Percentiles rank a stretch among this genome's conserved stretches.
Evolutionary conservation across 2,329 filamentous ascomycete species (phyloP).

Genomic region (Penicillium brasilianum): DNA sequence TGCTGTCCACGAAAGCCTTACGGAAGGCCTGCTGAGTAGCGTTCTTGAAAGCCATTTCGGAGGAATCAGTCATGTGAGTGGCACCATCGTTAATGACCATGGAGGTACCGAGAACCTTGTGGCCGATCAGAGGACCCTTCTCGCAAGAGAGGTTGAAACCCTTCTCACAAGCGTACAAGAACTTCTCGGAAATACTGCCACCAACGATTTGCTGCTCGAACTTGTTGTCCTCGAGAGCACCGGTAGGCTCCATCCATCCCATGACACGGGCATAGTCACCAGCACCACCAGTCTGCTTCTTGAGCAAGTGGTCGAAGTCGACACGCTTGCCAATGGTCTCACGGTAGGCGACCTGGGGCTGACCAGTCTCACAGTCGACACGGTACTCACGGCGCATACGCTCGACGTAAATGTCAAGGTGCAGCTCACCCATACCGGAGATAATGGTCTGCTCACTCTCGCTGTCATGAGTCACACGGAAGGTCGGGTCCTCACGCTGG

Average conservation of each 20-base stretch:
- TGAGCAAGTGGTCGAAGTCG: constrained; percentile 90
- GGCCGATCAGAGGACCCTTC: constrained; percentile 88
- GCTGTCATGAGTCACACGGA: constrained; percentile 88
- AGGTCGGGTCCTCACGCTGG: constrained; percentile 97
- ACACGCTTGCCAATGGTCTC: constrained; percentile 84
- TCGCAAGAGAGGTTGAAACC: constrained; percentile 83
- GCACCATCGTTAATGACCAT: constrained; percentile 97
- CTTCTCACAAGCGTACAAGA: constrained; percentile 90
- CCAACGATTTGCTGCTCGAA: constrained; percentile 89
- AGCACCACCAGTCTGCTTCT: constrained; percentile 93
- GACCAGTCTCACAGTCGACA: constrained; percentile 92
- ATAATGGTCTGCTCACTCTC: constrained; percentile 98
- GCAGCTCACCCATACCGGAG: constrained; percentile 96
- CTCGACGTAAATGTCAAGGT: constrained; percentile 96
- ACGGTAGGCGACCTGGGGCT: constrained; percentile 95
- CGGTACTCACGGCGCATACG: constrained; percentile 96
- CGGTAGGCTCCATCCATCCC: constrained; percentile 87
- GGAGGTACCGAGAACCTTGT: constrained; percentile 83
- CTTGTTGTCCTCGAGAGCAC: constrained; percentile 69
- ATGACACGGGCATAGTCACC: constrained; percentile 94
- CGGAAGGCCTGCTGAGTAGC: constrained; percentile 96
- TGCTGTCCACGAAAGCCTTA: constrained; percentile 82
- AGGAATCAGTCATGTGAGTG: constrained; percentile 97
- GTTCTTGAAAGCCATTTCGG: constrained; percentile 92
- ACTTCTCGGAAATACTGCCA: constrained; percentile 94